Evolutionary conservation across 768 basidiomycete species (phyloP).

Genomic region (Omphalotus guepiniiformis): DNA sequence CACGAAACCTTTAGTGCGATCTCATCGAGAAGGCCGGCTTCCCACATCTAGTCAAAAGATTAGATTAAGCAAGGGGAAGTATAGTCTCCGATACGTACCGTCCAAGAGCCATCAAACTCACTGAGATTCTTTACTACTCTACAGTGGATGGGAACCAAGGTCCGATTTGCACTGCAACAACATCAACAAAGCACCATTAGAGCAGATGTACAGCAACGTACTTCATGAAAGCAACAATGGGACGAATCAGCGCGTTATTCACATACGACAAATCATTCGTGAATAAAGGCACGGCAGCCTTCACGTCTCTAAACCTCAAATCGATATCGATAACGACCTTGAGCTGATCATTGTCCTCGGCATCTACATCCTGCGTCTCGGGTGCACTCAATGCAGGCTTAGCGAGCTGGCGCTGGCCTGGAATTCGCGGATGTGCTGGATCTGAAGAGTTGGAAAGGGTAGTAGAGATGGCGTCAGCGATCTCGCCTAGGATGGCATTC

Average conservation of each 20-base stretch:
- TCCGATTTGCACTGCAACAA: slow-evolving; percentile 75
- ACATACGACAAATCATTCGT: slow-evolving; percentile 85
- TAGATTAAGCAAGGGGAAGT: slow-evolving; percentile 12
- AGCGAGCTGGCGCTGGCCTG: slow-evolving; percentile 82
- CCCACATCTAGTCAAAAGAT: slow-evolving; percentile 72
- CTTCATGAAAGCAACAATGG: slow-evolving; percentile 99
- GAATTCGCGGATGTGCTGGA: slow-evolving; percentile 52
- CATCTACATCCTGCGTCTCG: slow-evolving; percentile 28
- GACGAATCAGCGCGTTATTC: slow-evolving; percentile 88
- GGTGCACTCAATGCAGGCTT: slow-evolving; percentile 84
- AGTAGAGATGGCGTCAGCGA: slow-evolving; percentile 83
- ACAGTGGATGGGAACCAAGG: slow-evolving; percentile 91
- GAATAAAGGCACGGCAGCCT: slow-evolving; percentile 92
- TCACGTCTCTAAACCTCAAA: slow-evolving; percentile 89
- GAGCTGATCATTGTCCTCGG: slow-evolving; percentile 32
- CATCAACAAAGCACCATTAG: background rate
- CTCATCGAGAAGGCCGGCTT: slow-evolving; percentile 90
- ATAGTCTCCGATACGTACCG: slow-evolving; percentile 46
- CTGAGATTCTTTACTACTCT: slow-evolving; percentile 75
- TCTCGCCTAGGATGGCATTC: slow-evolving; percentile 82
- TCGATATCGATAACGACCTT: slow-evolving; percentile 87
- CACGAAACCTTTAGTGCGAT: slow-evolving; percentile 72
- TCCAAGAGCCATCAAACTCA: slow-evolving; percentile 97
- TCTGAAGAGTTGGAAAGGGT: slow-evolving; percentile 43
- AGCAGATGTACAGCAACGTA: slow-evolving; percentile 31